Evolutionary conservation across 805 yeast genomes (phyloP).

Genomic region (Candida insectorum): DNA sequence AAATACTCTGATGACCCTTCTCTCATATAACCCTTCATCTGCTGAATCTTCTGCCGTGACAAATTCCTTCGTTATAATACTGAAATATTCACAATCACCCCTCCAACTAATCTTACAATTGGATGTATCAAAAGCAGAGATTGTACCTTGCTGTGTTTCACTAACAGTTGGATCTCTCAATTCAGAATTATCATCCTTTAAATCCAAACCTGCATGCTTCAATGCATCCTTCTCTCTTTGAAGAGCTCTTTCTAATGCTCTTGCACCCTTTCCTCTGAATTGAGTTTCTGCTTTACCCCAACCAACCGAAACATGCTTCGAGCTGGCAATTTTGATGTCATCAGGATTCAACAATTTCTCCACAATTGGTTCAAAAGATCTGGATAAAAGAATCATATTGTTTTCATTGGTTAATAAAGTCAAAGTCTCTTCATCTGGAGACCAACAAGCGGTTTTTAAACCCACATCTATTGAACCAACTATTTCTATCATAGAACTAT

Average conservation of each 20-base stretch:
- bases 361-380: constrained; percentile 73
- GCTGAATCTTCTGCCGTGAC: constrained; percentile 38
- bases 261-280: constrained; percentile 90
- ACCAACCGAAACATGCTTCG: constrained; percentile 91
- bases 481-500: constrained; percentile 61
- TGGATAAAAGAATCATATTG: constrained; percentile 63
- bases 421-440: constrained; percentile 86
- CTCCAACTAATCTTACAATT: constrained; percentile 76
- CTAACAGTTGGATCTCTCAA: constrained; percentile 87
- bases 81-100: constrained; percentile 87
- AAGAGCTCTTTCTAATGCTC: constrained; percentile 69
- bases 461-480: constrained; percentile 84
- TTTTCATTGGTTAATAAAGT: constrained; percentile 61
- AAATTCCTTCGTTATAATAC: constrained; percentile 61
- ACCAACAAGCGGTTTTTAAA: constrained; percentile 73
- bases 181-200: constrained; percentile 50
- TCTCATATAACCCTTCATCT: constrained; percentile 27
- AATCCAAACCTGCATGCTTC: constrained; percentile 65
- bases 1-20: constrained; percentile 83
- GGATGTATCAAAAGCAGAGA: constrained; percentile 53
- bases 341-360: constrained; percentile 57
- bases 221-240: constrained; percentile 60
- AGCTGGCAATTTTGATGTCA: constrained; percentile 57
- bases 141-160: constrained; percentile 64
- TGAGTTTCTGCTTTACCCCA: constrained; percentile 99